Base-by-base conservation (phyloP, 805 yeast genomes). In the Candida ascalaphidarum region DNA sequence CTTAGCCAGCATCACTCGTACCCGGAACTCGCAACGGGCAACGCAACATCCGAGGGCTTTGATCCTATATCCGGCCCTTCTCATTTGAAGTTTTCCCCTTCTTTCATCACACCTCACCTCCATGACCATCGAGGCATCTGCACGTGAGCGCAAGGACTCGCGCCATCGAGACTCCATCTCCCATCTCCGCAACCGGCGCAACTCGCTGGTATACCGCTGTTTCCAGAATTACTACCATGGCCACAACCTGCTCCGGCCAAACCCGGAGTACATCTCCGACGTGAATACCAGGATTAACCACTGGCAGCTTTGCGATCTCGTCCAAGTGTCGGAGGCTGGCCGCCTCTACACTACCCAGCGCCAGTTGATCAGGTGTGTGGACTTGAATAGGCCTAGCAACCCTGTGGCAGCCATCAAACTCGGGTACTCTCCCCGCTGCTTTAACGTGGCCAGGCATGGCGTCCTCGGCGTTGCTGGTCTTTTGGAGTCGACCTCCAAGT, bases 231-330 rank as follows among this genome's bases (percentile, higher is more conserved):
- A 61, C 32, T 59, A 61, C 36, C 60, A 61, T 30, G 55, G 58
- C 4, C 61, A 54, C 32, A 51, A 50, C 24, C 55, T 50, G 36
- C 44, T 62, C 22, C 47, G 44, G 14, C 61, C 67, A 4, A 45
- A 46, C 27, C 68, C 68, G 3, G 35, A 28, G 11, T 62, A 61
- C 35, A 40, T 61, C 11, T 38, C 59, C 14, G 44, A 42, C 23
- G 42, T 58, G 17, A 46, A 49, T 14, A 43, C 61, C 5, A 44
- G 52, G 11, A 55, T 52, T 24, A 62, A 63, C 29, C 76, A 84
- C 57, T 85, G 94, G 94, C 95, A 84, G 50, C 61, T 85, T 18
- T 63, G 94, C 21, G 89, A 85, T 45, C 63, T 85, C 43, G 59
- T 85, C 5, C 71, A 75, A 38, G 67, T 70, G 11, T 43, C 26